Base-by-base conservation (phyloP, 345 rosid species). In the Citrus hindsii region DNA sequence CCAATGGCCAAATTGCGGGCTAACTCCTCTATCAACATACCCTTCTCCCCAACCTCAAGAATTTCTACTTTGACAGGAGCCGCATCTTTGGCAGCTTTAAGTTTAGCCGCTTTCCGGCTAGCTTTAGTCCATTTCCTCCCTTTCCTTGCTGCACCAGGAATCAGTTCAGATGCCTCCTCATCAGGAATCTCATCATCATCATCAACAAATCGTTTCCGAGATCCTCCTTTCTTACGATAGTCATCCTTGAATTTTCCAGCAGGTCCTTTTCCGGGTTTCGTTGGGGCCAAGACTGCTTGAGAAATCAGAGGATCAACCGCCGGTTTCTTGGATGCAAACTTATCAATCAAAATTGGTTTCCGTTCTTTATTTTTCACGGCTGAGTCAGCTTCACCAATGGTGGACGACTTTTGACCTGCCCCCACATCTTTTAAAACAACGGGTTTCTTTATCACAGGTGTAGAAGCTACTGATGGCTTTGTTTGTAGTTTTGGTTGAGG, bases 121-220 rank as follows among this genome's bases (percentile, higher is more conserved):
- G 99, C 99, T 88, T 93, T 96, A 86, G 87, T 96, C 99, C 98
- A 94, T 85, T 93, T 96, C 87, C 99, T 89, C 84, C 99, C 98
- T 87, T 90, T 96, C 80, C 95, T 90, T 19, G 87, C 90, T 4
- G 91, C 85, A 77, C 95, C 92, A 67, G 91, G 91, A 81, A 90
- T 89, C 61, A 90, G 77, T 35, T 90, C 90, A 53, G 92, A 89
- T 21, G 94, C 65, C 76, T 92, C 98, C 72, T 95, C 98, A 80
- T 94, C 98, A 7, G 82, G 84, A 84, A 88, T 83, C 73, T 79
- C 92, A 19, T 88, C 91, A 64, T 87, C 85, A 67, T 89, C 80
- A 53, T 82, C 60, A 76, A 85, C 82, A 24, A 86, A 77, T 80
- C 94, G 90, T 81, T 95, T 84, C 81, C 96, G 83, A 51, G 84